Base-by-base conservation (phyloP, 2,329 filamentous ascomycete genomes). In the Fusarium sp. region DNA sequence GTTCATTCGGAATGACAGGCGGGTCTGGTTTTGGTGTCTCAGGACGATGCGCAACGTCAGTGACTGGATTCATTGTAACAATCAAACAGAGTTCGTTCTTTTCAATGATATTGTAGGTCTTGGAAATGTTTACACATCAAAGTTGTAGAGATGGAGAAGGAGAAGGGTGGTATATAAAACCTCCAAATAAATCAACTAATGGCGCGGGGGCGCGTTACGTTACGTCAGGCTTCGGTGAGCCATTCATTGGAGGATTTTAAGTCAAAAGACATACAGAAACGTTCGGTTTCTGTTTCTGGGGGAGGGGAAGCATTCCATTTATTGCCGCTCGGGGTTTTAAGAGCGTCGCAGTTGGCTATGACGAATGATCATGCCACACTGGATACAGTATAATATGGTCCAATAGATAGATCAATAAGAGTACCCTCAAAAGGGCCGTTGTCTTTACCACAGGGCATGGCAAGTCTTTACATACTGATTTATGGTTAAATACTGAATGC, bases 11-110 rank as follows among this genome's bases (percentile, higher is more conserved):
- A 37, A 75, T 63, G 37, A 53, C 49, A 42, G 77, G 77, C 37
- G 74, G 71, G 13, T 75, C 72, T 40, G 74, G 74, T 55, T 77
- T 75, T 50, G 77, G 77, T 28, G 77, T 79, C 63, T 78, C 76
- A 28, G 76, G 77, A 40, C 76, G 77, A 68, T 74, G 73, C 40
- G 64, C 47, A 28, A 72, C 43, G 30, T 25, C 32, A 37, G 54
- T 23, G 37, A 67, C 51, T 28, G 50, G 41, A 25, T 45, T 53
- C 69, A 71, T 69, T 8, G 16, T 66, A 25, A 9, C 21, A 18
- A 25, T 40, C 2, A n/a, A 37, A 37, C 18, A 12, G 34, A n/a
- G 43, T n/a, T 57, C 11, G 51, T 30, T 12, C 14, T 41, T 32
- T 30, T 25, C 11, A 23, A 21, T 9, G 21, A 27, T 12, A 34